Evolutionary conservation across 2,329 filamentous ascomycete species (phyloP), one percentile per base, ranked within the genome.

Genomic region (Lachnellula arida): DNA sequence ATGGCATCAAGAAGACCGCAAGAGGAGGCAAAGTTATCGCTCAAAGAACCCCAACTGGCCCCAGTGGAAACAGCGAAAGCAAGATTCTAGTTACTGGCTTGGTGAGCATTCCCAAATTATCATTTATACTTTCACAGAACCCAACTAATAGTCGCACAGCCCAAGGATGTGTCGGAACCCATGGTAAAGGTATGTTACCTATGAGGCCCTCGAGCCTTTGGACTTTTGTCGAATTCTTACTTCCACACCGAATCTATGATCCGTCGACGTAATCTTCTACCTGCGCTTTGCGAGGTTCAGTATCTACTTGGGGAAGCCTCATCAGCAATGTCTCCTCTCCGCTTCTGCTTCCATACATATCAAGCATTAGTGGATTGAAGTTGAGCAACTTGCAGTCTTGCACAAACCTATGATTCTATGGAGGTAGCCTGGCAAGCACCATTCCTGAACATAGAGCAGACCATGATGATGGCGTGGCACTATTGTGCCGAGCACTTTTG

Each of bases 161-260:
- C 94, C 74, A 86, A 87, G 80, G 94, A 99, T 85, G 91, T 99
- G 76, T 90, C 86, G 78, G 93, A 97, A 83, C 80, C 79, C 79
- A 90, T 95, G 86, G 95, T 99, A 80, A 97, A 99, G 94, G 94
- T 99, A 99, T 95, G 94, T 99, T 91, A 88, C 91, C 86, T 81
- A 84, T 88, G 80, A 87, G 86, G 86, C 83, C 71, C 75, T 77
- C 73, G 75, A 71, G 76, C 79, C 84, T 81, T 80, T 81, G 82
- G 85, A 85, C 81, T 88, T 86, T 81, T 77, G 79, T 81, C 81
- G 84, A 85, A 84, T 81, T 86, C 85, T 81, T 77, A 81, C 55
- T 63, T 60, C 59, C 55, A 57, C 57, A 52, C 52, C 64, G 60
- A 65, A 61, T 60, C 54, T 57, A 62, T 65, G 49, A 62, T 60